Evolutionary conservation across 2,329 filamentous ascomycete species (phyloP).

Genomic region (Sporothrix mexicana): DNA sequence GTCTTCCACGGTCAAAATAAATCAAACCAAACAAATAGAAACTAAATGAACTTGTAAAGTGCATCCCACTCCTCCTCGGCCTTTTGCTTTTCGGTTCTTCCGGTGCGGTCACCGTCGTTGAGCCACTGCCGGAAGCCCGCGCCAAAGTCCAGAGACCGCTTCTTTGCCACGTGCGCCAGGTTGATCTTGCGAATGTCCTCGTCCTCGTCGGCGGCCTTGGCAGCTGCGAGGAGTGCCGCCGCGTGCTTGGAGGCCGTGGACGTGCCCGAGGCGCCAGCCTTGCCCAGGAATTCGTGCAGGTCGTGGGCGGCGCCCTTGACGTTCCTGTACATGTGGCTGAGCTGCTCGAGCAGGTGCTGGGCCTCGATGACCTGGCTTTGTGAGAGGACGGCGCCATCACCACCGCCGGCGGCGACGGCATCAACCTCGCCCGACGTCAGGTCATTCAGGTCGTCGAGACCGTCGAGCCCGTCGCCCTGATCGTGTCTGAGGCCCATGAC

Average conservation of each 20-base stretch:
- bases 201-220: background rate
- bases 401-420: background rate
- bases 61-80: too few species aligned
- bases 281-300: background rate
- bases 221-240: background rate
- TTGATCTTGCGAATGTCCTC: slow-evolving; percentile 4
- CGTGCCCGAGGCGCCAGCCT: background rate
- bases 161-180: slow-evolving; percentile 17
- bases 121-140: too few species aligned
- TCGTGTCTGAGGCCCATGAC: background rate
- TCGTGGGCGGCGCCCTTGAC: slow-evolving; percentile 2
- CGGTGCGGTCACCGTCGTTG: too few species aligned
- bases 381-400: too few species aligned
- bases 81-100: too few species aligned
- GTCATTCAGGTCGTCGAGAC: too few species aligned
- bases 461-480: background rate
- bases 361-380: slow-evolving; percentile 10
- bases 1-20: too few species aligned
- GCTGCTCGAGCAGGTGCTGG: slow-evolving; percentile 1
- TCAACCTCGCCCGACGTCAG: background rate
- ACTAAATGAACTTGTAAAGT: too few species aligned
- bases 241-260: background rate
- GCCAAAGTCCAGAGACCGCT: background rate
- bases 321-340: slow-evolving; percentile 11
- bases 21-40: too few species aligned